Conservation (phyloP, 169 alveolate genomes). For the Pseudocohnilembus persalinus region DNA sequence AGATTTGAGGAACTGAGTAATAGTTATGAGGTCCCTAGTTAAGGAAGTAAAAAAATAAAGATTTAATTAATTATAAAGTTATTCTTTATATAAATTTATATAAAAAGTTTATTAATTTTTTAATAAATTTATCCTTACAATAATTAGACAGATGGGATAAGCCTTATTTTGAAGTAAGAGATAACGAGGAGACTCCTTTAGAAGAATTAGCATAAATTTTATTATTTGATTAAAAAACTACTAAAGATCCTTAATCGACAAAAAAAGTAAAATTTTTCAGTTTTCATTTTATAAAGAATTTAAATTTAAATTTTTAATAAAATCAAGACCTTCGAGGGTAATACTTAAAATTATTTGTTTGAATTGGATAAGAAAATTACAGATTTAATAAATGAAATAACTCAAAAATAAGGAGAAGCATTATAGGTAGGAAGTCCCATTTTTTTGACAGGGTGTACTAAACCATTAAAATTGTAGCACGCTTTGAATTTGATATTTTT, state of each 20-base stretch:
- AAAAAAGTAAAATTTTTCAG: conserved; percentile 43
- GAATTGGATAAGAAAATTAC: conserved; percentile 72
- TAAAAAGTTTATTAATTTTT: too few species aligned
- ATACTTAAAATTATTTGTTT: conserved; percentile 54
- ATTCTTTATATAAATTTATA: too few species aligned
- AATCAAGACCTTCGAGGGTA: conserved; percentile 54
- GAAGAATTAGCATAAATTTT: conserved; percentile 69
- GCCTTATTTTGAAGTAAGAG: conserved; percentile 69
- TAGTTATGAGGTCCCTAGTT: conserved; percentile 81
- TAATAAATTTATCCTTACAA: too few species aligned
- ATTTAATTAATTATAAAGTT: too few species aligned
- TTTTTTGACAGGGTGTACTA: conserved; percentile 27
- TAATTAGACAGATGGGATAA: conserved; percentile 85
- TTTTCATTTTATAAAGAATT: too few species aligned
- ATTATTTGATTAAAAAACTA: conserved; percentile 60
- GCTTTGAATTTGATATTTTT: conserved; percentile 50
- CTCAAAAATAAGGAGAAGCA: conserved; percentile 58
- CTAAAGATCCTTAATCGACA: conserved; percentile 83
- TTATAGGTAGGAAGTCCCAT: conserved; percentile 45
- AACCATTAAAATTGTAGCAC: conserved; percentile 30
- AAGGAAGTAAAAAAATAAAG: conserved; percentile 35
- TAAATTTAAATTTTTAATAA: neutral
- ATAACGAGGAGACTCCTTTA: conserved; percentile 67
- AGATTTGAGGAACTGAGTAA: conserved; percentile 58
- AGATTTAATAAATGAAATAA: conserved; percentile 60